These are phyloP conservation scores for Aspergillus nidulans DNA, from an alignment of 495 filamentous ascomycete genomes.

Conservation along the genomic window DNA sequence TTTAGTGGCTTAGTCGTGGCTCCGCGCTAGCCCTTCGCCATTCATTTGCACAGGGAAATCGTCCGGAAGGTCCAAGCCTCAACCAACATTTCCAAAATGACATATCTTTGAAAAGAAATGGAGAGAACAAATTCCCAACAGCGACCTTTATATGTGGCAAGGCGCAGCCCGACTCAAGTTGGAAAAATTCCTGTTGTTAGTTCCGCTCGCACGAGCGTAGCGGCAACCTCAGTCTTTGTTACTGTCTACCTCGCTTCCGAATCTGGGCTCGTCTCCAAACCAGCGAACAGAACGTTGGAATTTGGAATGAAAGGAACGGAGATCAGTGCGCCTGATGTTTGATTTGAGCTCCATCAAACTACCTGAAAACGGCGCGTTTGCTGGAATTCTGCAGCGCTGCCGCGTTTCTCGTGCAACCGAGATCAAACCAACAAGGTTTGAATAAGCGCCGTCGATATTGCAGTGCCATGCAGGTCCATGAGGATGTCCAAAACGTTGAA, in stretches of 20 bases:
- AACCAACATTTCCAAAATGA: neutral
- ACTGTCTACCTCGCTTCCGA: conserved; percentile 3
- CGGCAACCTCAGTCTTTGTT: conserved; percentile 2
- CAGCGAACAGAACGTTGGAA: neutral
- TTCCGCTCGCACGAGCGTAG: conserved; percentile 1
- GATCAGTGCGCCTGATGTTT: neutral
- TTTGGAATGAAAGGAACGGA: neutral
- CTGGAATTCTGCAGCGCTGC: conserved; percentile 1
- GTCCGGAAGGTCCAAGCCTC: too few species aligned
- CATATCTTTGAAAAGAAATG: neutral
- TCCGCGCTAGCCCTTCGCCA: neutral
- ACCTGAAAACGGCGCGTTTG: neutral
- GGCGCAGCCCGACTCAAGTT: neutral
- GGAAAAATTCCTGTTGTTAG: conserved; percentile 6
- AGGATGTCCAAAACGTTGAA: neutral
- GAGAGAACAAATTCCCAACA: neutral
- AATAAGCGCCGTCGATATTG: conserved; percentile 17
- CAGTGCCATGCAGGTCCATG: conserved; percentile 3
- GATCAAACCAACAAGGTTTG: conserved; percentile 15
- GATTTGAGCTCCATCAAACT: neutral
- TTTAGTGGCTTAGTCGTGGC: conserved; percentile 1
- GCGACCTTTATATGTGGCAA: neutral
- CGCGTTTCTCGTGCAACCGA: neutral
- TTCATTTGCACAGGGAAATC: conserved; percentile 4
- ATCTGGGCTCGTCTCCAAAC: neutral